phyloP scores from a whole-genome alignment of 192 early-diverging fungal genomes.

The Anaeromyces robustus region DNA sequence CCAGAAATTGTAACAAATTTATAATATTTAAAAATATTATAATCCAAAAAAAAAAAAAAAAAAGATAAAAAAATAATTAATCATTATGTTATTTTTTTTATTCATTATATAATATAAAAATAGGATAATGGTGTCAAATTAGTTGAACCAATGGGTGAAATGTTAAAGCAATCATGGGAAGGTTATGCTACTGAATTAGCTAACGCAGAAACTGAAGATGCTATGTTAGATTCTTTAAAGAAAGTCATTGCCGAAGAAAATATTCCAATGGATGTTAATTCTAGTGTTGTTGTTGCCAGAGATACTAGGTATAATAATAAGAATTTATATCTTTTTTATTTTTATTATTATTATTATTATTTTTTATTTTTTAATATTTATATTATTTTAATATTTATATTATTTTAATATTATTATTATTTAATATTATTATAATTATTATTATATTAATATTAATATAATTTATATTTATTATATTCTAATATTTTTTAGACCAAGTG shows the following conservation, averaged over 20 bases:
- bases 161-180: constrained; percentile 95
- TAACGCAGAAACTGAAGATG: constrained; percentile 55
- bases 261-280: constrained; percentile 46
- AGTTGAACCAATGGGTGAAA: constrained; percentile 95
- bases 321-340: too few species aligned
- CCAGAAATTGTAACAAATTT: constrained; percentile 62
- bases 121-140: constrained; percentile 97
- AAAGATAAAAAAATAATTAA: not conserved
- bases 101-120: too few species aligned
- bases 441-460: too few species aligned
- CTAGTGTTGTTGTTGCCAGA: constrained; percentile 67
- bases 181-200: constrained; percentile 73
- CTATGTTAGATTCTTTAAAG: constrained; percentile 40
- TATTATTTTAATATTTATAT: too few species aligned
- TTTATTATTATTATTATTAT: too few species aligned
- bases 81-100: too few species aligned
- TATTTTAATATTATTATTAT: too few species aligned
- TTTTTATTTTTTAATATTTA: too few species aligned
- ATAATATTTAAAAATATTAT: not conserved
- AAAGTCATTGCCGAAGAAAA: constrained; percentile 41
- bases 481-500: constrained; percentile 50
- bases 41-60: too few species aligned
- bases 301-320: constrained; percentile 95
- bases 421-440: too few species aligned
- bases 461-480: too few species aligned